Percentiles rank a stretch among this genome's conserved stretches.
Conservation (phyloP, 2,329 filamentous ascomycete species). For the Arthrobotrys pseudoclavata region DNA sequence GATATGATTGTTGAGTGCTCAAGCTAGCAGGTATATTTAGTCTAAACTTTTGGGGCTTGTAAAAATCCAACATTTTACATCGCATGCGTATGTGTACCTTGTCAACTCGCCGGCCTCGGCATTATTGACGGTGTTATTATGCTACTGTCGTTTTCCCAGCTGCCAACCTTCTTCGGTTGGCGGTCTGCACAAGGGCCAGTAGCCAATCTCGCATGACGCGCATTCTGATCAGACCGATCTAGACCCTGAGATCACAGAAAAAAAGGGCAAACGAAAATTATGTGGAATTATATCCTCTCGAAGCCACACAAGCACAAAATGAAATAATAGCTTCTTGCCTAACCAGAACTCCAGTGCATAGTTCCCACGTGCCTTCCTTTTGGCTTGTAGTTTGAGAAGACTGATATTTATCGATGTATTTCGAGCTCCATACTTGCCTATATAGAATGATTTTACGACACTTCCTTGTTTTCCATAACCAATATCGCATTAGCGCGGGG, state of each 20-base stretch:
- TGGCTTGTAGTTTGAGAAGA: background rate
- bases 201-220: conserved; percentile 37
- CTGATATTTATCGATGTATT: background rate
- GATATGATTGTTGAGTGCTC: conserved; percentile 15
- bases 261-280: conserved; percentile 18
- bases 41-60: background rate
- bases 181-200: conserved; percentile 12
- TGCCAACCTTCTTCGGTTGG: conserved; percentile 19
- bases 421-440: conserved; percentile 21
- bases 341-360: background rate
- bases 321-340: background rate
- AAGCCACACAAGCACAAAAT: background rate
- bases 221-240: conserved; percentile 38
- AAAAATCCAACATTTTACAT: conserved; percentile 22
- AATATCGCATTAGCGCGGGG: conserved; percentile 22
- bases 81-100: conserved; percentile 3
- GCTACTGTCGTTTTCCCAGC: conserved; percentile 14
- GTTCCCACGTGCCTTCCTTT: background rate
- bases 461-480: conserved; percentile 13
- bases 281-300: conserved; percentile 31
- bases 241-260: conserved; percentile 29
- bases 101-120: background rate
- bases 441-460: background rate
- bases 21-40: background rate
- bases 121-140: conserved; percentile 5